These are phyloP conservation scores for Xylariales sp. DNA, from an alignment of 2,329 filamentous ascomycete genomes.

Conservation along the genomic window DNA sequence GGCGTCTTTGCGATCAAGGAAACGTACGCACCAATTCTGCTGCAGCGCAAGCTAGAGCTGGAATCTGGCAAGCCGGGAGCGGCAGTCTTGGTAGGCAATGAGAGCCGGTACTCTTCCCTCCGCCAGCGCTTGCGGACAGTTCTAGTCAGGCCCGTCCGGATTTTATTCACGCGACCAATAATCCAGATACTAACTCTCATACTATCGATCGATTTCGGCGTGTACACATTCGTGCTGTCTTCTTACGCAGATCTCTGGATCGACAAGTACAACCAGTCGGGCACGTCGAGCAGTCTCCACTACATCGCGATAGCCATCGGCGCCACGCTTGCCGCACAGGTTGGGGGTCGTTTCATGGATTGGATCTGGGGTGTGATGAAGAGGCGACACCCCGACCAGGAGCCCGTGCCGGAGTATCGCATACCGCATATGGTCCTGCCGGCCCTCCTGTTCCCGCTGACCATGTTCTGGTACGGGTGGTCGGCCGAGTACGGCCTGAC, in stretches of 20 bases:
- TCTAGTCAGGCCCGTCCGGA: conserved; percentile 37
- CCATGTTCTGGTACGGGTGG: not conserved
- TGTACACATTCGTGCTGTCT: conserved; percentile 46
- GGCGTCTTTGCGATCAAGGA: not conserved
- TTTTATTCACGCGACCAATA: conserved; percentile 42
- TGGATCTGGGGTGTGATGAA: conserved; percentile 25
- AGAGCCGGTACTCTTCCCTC: not conserved
- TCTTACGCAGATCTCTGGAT: conserved; percentile 47
- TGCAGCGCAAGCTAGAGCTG: not conserved
- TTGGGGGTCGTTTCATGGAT: conserved; percentile 31
- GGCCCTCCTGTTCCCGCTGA: not conserved
- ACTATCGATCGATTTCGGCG: conserved; percentile 43
- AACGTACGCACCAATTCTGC: not conserved
- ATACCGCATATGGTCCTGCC: not conserved
- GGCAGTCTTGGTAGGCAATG: not conserved
- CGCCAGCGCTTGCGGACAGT: not conserved
- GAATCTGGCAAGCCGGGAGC: not conserved
- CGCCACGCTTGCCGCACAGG: conserved; percentile 28
- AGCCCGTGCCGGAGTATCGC: not conserved
- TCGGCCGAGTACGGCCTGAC: not conserved
- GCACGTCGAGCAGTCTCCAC: conserved; percentile 39
- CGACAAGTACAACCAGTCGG: conserved; percentile 38
- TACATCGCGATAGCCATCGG: conserved; percentile 48
- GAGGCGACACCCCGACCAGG: conserved; percentile 4
- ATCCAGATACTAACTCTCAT: conserved; percentile 40